Base-by-base conservation (phyloP, 192 early-diverging fungal genomes). In the Gorgonomyces haynaldii region DNA sequence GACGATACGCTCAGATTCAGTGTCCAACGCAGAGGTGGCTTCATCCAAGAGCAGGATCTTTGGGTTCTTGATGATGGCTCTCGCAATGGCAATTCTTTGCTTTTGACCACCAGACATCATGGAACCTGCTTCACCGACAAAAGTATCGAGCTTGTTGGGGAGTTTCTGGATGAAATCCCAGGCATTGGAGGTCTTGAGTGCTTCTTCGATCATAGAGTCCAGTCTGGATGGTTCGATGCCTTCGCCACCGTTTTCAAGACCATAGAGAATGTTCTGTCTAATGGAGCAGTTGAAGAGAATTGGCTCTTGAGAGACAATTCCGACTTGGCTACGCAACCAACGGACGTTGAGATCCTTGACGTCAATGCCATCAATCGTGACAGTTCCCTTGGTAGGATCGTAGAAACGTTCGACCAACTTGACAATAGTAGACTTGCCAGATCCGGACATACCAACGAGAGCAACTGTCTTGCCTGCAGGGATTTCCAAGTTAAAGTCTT, bases 31-130 rank as follows among this genome's bases (percentile, higher is more conserved):
- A 13, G 76, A 81, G 10, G 89, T 90, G 22, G 87, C 87, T 44
- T 95, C 91, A 64, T 96, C 91, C 4, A 95, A 61, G 21, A 92
- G 52, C 45, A 98, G 72, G 7, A 96, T 87, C 19, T 61, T 60
- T 6, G 91, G 89, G 64, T 91, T 80, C 59, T 86, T 86, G 34
- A 92, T 72, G 41, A 96, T 69, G 16, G 89, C 88, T 29, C 91
- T 77, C 0, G 91, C 91, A 70, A 98, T 95, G 45, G 90, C 88
- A 57, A 94, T 88, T 51, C 93, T 82, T 74, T 94, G 90, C 60
- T 94, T 94, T 60, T 94, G 90, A 27, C 89, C 89, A 40, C 88
- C 90, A 41, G 81, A 85, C 13, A 94, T 54, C 45, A 84, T 73
- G 2, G 50, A 35, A 24, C 62, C 66, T 34, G 70, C 60, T 56